Evolutionary conservation across 1,284 basidiomycete species (phyloP), one percentile per base, ranked within the genome.

Genomic region (Fistulina hepatica): DNA sequence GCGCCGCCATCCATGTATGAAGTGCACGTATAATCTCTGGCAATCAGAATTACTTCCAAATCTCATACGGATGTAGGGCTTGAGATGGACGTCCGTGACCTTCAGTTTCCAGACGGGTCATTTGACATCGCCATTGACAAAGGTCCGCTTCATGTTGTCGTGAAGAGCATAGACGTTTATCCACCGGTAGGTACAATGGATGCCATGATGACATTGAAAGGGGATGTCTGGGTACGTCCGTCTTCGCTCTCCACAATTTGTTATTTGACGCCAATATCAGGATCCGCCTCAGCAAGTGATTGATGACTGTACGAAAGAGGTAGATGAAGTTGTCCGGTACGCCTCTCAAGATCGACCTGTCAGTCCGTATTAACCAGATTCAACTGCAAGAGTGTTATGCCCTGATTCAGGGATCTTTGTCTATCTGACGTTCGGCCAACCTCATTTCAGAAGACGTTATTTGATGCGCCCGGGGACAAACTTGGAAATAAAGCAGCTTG

Each of bases 101-200:
- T 95, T 12, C 58, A 68, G 20, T 88, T 92, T 45, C 69, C 69
- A 0, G 64, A 77, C 37, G 62, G 60, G 2, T 69, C 71, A 2
- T 91, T 94, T 51, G 89, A 94, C 53, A 64, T 94, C 28, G 85
- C 80, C 0, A 81, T 95, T 34, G 91, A 95, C 60, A 95, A 94
- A 72, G 89, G 84, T 43, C 16, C 13, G 3, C 22, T 12, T 13
- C 10, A 34, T 22, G 7, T 8, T 19, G 13, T 9, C n/a, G 7
- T 26, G 13, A 6, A n/a, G 24, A 6, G 24, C 13, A n/a, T 34
- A 10, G 12, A n/a, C 21, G 22, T 21, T 17, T 7, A 19, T 31
- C 13, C 10, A 23, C 32, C 19, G 11, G 16, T 19, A 63, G 61
- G 62, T n/a, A 93, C 89, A 0, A 92, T 94, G 88, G 91, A 93